These are phyloP conservation scores for Solanum tarijense DNA, from an alignment of 257 asterid genomes.

Conservation along the genomic window DNA sequence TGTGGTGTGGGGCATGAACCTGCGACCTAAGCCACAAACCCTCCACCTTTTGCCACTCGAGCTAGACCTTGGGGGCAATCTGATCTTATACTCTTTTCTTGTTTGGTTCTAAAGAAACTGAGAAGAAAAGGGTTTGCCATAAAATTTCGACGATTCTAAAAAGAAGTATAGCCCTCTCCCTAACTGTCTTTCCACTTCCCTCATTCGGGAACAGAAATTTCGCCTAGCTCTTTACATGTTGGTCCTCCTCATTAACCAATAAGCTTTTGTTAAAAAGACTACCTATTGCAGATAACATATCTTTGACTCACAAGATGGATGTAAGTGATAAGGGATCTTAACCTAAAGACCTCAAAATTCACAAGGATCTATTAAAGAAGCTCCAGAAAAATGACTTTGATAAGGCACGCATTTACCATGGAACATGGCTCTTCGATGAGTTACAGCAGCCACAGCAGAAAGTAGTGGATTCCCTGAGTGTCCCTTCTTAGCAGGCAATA, in stretches of 20 bases:
- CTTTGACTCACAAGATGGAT: not conserved
- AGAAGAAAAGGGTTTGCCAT: not conserved
- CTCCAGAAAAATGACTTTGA: not conserved
- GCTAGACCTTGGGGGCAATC: no score
- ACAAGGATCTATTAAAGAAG: no score
- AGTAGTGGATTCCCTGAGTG: conserved; percentile 13
- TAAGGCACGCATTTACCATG: not conserved
- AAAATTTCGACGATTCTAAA: not conserved
- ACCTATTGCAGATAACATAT: not conserved
- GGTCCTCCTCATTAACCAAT: not conserved
- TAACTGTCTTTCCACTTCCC: not conserved
- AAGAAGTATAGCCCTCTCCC: not conserved
- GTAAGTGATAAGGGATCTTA: not conserved
- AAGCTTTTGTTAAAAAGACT: not conserved
- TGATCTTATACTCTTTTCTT: not conserved
- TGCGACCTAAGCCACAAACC: no score
- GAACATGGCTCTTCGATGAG: not conserved
- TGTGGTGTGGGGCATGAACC: no score
- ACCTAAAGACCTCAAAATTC: not conserved
- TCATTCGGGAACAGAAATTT: not conserved
- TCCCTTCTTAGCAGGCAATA: conserved; percentile 73
- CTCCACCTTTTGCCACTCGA: no score
- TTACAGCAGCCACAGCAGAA: not conserved
- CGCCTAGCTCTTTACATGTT: not conserved
- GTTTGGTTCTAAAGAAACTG: not conserved